A percentile compares a stretch with the other conserved stretches of the same genome.
These are phyloP conservation scores for Przewalskia tangutica DNA, from an alignment of 257 asterid genomes.

Conservation along the genomic window DNA sequence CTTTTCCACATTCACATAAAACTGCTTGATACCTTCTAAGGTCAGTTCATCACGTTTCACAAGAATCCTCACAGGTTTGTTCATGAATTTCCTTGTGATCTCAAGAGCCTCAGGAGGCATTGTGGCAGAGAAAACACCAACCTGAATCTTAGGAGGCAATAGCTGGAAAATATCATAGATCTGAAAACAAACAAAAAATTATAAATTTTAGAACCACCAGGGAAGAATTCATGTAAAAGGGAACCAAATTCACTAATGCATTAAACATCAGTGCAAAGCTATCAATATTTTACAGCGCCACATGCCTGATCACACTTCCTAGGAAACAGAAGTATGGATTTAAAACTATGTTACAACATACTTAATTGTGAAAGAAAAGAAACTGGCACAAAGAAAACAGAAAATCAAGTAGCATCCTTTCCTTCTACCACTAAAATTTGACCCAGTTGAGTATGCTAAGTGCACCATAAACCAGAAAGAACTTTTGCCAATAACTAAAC, in stretches of 20 bases:
- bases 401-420: not conserved
- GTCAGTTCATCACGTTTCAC: slow-evolving; percentile 18
- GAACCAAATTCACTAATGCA: not conserved
- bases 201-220: slow-evolving; percentile 2
- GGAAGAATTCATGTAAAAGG: not conserved
- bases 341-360: not conserved
- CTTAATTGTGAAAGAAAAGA: not conserved
- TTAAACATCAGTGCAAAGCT: not conserved
- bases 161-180: slow-evolving; percentile 20
- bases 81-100: slow-evolving; percentile 17
- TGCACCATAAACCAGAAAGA: not conserved
- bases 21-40: slow-evolving; percentile 14
- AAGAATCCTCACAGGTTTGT: slow-evolving; percentile 18
- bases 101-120: slow-evolving; percentile 21
- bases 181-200: not conserved
- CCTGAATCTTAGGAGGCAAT: slow-evolving; percentile 14
- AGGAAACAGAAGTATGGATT: not conserved
- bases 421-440: not conserved
- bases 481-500: not conserved
- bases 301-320: not conserved
- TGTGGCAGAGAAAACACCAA: slow-evolving; percentile 18
- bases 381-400: not conserved
- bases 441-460: not conserved
- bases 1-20: slow-evolving; percentile 8
- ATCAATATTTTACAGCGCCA: not conserved